Percentiles rank a stretch among this genome's conserved stretches.
Evolutionary conservation across 2,329 filamentous ascomycete genomes (phyloP).

Genomic region (Aspergillus unguis): DNA sequence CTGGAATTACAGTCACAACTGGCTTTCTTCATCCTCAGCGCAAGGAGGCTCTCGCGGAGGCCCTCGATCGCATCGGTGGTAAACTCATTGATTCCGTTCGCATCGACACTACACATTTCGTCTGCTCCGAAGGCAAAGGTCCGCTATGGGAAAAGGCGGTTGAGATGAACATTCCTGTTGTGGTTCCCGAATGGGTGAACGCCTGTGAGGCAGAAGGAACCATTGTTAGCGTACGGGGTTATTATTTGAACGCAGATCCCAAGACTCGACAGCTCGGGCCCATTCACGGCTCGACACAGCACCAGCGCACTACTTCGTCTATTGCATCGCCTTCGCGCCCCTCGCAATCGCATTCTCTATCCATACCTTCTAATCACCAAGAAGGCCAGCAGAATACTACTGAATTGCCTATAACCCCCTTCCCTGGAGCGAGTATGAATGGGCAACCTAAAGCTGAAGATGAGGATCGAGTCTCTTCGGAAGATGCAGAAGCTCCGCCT

Average conservation of each 20-base stretch:
- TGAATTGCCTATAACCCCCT: slow-evolving; percentile 33
- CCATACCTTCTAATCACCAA: slow-evolving; percentile 19
- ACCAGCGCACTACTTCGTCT: slow-evolving; percentile 34
- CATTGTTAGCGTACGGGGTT: slow-evolving; percentile 90
- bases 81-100: slow-evolving; percentile 86
- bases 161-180: slow-evolving; percentile 96
- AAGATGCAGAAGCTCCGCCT: slow-evolving; percentile 22
- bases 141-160: slow-evolving; percentile 92
- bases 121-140: slow-evolving; percentile 89
- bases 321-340: slow-evolving; percentile 23
- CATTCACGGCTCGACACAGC: slow-evolving; percentile 31
- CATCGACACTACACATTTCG: slow-evolving; percentile 98
- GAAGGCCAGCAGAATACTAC: slow-evolving; percentile 22
- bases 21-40: slow-evolving; percentile 74
- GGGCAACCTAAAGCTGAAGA: slow-evolving; percentile 27
- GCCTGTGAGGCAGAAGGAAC: slow-evolving; percentile 92
- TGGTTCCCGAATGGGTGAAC: slow-evolving; percentile 94
- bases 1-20: slow-evolving; percentile 89
- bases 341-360: slow-evolving; percentile 23
- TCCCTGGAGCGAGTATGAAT: slow-evolving; percentile 31
- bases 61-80: slow-evolving; percentile 84
- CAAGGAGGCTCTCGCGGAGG: slow-evolving; percentile 68
- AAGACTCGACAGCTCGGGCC: slow-evolving; percentile 53
- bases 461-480: slow-evolving; percentile 24
- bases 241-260: slow-evolving; percentile 86